Evolutionary conservation across 2,329 filamentous ascomycete genomes (phyloP).

Genomic region (Penicillium sp.): DNA sequence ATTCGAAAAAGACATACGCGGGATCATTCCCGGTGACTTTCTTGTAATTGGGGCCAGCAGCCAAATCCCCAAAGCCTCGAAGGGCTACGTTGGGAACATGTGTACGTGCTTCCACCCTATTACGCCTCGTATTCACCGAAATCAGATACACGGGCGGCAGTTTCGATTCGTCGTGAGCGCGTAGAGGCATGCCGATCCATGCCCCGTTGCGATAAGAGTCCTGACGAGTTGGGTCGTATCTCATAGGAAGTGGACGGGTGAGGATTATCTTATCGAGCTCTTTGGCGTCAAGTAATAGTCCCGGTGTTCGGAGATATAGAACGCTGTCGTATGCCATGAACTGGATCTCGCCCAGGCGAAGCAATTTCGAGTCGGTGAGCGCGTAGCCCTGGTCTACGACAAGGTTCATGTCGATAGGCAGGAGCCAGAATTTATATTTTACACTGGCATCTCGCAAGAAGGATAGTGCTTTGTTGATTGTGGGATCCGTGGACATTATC

Average conservation of each 20-base stretch:
- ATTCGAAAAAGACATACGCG: slow-evolving; percentile 40
- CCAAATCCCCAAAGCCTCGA: slow-evolving; percentile 30
- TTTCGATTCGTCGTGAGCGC: slow-evolving; percentile 26
- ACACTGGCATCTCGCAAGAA: slow-evolving; percentile 37
- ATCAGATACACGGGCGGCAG: slow-evolving; percentile 36
- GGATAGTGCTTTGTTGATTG: slow-evolving; percentile 31
- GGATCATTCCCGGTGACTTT: slow-evolving; percentile 20
- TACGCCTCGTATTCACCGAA: slow-evolving; percentile 34
- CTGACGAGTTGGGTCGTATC: slow-evolving; percentile 28
- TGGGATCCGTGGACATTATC: slow-evolving; percentile 23
- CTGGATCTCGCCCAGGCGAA: slow-evolving; percentile 35
- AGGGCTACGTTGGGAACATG: slow-evolving; percentile 33
- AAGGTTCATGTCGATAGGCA: slow-evolving; percentile 38
- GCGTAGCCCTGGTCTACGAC: slow-evolving; percentile 30
- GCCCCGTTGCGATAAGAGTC: slow-evolving; percentile 37
- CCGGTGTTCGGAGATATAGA: slow-evolving; percentile 40
- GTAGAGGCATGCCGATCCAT: slow-evolving; percentile 34
- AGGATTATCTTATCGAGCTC: slow-evolving; percentile 38
- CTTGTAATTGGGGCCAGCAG: slow-evolving; percentile 23
- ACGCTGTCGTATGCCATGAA: slow-evolving; percentile 43
- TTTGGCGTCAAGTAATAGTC: slow-evolving; percentile 34
- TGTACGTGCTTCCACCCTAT: slow-evolving; percentile 33
- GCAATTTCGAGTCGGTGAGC: slow-evolving; percentile 33
- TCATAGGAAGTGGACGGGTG: slow-evolving; percentile 29
- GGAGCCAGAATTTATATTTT: slow-evolving; percentile 38